Evolutionary conservation across 257 asterid genomes (phyloP).

Genomic region (Ilex aquifolium): DNA sequence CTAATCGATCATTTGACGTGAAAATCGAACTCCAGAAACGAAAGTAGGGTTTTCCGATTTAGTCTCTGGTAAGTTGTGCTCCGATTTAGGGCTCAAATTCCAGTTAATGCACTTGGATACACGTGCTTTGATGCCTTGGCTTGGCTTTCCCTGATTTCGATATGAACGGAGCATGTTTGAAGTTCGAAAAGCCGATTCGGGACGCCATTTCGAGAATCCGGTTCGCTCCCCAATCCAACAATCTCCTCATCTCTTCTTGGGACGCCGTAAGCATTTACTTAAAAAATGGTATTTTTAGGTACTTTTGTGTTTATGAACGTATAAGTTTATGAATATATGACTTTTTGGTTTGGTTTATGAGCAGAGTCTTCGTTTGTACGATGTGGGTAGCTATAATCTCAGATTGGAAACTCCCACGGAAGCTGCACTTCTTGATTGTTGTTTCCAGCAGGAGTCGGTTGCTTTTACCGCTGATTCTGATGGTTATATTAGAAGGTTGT

Average conservation of each 20-base stretch:
- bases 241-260: conserved; percentile 80
- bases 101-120: too few relatives aligned
- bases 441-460: conserved; percentile 53
- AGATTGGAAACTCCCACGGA: conserved; percentile 44
- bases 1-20: too few relatives aligned
- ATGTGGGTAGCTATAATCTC: conserved; percentile 58
- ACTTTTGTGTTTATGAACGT: not conserved
- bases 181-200: conserved; percentile 41
- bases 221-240: conserved; percentile 65
- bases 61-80: too few relatives aligned
- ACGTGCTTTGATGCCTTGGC: too few relatives aligned
- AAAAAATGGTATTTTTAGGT: not conserved
- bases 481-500: conserved; percentile 74
- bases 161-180: conserved; percentile 43
- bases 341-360: conserved; percentile 3
- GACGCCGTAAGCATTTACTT: conserved; percentile 50
- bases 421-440: conserved; percentile 66
- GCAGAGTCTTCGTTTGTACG: conserved; percentile 79
- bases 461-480: conserved; percentile 64
- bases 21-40: too few relatives aligned
- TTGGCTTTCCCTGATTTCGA: not conserved
- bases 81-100: too few relatives aligned
- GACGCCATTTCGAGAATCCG: conserved; percentile 81
- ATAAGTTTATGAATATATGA: not conserved
- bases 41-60: too few relatives aligned